phyloP scores from a whole-genome alignment of 2,329 filamentous ascomycete species.

The Amesomyces nigricolor region DNA sequence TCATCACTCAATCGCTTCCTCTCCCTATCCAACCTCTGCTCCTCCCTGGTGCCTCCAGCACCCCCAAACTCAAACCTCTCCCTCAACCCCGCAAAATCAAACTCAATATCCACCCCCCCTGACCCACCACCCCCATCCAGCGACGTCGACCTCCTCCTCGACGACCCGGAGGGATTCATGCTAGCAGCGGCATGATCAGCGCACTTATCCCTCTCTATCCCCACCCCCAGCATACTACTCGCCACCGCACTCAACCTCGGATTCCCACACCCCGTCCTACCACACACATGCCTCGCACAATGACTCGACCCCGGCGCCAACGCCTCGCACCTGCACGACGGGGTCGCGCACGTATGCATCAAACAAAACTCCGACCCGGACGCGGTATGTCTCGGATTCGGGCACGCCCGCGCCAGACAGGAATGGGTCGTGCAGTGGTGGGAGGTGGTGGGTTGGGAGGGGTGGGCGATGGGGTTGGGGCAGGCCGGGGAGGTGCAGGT shows the following conservation, averaged over 20 bases:
- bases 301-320: neutral
- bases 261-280: conserved; percentile 1
- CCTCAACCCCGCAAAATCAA: conserved; percentile 9
- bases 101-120: neutral
- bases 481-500: neutral
- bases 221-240: conserved; percentile 6
- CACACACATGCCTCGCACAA: conserved; percentile 15
- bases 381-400: neutral
- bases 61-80: neutral
- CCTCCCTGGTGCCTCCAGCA: too few relatives aligned
- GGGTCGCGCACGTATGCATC: conserved; percentile 4
- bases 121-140: neutral
- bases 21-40: neutral
- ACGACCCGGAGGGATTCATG: too few relatives aligned
- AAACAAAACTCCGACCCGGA: conserved; percentile 9
- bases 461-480: neutral
- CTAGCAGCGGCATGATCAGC: conserved; percentile 1
- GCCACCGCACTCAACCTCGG: conserved; percentile 3
- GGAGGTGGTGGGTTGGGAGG: neutral
- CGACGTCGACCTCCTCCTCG: neutral
- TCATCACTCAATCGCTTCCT: conserved; percentile 17
- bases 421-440: conserved; percentile 1
- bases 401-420: neutral
- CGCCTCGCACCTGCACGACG: conserved; percentile 3
- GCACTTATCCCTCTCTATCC: conserved; percentile 10